phyloP scores from a whole-genome alignment of 192 early-diverging fungal species.

The Lobosporangium transversale region DNA sequence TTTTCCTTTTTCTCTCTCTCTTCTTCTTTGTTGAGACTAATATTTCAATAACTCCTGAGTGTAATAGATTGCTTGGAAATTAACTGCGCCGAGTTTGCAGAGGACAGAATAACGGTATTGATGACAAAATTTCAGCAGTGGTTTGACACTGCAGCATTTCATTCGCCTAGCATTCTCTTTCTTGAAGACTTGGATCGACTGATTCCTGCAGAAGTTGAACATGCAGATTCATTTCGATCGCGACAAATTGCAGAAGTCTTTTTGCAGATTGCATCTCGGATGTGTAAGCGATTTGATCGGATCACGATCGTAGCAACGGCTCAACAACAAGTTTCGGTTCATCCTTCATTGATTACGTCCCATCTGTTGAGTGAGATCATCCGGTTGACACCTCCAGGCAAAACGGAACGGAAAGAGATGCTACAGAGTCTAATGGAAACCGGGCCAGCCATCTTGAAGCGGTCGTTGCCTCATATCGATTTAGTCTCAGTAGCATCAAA shows the following conservation, averaged over 20 bases:
- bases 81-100: constrained; percentile 66
- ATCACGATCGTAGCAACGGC: constrained; percentile 71
- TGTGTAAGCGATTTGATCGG: constrained; percentile 58
- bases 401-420: constrained; percentile 77
- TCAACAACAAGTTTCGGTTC: constrained; percentile 71
- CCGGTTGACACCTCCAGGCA: constrained; percentile 70
- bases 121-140: constrained; percentile 66
- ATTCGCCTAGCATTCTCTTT: constrained; percentile 75
- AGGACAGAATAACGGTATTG: constrained; percentile 67
- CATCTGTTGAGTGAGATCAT: constrained; percentile 72
- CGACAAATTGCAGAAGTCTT: constrained; percentile 74
- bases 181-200: constrained; percentile 82
- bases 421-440: constrained; percentile 72
- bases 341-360: constrained; percentile 65
- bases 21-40: not conserved
- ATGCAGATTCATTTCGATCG: constrained; percentile 71
- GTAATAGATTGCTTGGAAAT: constrained; percentile 62
- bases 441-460: constrained; percentile 57
- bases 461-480: constrained; percentile 69
- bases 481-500: constrained; percentile 74
- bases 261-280: constrained; percentile 59
- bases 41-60: not conserved
- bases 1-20: constrained; percentile 7
- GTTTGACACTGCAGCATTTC: constrained; percentile 75
- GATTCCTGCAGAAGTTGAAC: constrained; percentile 77